Evolutionary conservation across 805 yeast genomes (phyloP), one percentile per base, ranked within the genome.

Genomic region (Hanseniaspora lindneri): DNA sequence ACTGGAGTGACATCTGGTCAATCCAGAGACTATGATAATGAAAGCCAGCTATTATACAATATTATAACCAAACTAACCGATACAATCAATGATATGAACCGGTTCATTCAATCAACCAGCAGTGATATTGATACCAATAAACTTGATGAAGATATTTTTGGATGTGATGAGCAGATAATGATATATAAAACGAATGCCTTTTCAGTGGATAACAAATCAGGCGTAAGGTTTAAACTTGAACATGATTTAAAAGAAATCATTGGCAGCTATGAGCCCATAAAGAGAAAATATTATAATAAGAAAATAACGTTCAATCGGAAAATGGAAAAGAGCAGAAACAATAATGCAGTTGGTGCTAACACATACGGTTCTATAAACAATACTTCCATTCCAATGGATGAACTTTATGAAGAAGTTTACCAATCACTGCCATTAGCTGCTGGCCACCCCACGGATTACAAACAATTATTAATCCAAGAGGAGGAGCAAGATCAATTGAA

Each of bases 241-340:
- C 41, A 67, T 20, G 89, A 83, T 60, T 77, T 75, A 55, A 67
- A 67, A 27, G 71, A 69, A 17, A 67, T 82, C 19, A 71, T 73
- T 52, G 64, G 64, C 39, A 72, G 63, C 58, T 77, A 66, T 60
- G 69, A 60, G 27, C 53, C 58, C 20, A 55, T 74, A 11, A 66
- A 70, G 53, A 62, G 74, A 27, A 60, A 66, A 7, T 80, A 78
- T 53, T 65, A 67, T 19, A 82, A 73, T 41, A 71, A 71, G 54
- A 69, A 73, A 5, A 24, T 55, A 19, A 27, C 32, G 21, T 21
- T 42, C 50, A 53, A 41, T 4, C 29, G 24, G 19, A 24, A 13
- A 16, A 5, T 4, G 3, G 24, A 41, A 11, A 21, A 24, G 13
- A 16, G 16, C 16, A 25, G 17, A 2, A 23, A 23, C 11, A 8